phyloP scores from a whole-genome alignment of 2,329 filamentous ascomycete genomes.

The Trichoderma sp. region DNA sequence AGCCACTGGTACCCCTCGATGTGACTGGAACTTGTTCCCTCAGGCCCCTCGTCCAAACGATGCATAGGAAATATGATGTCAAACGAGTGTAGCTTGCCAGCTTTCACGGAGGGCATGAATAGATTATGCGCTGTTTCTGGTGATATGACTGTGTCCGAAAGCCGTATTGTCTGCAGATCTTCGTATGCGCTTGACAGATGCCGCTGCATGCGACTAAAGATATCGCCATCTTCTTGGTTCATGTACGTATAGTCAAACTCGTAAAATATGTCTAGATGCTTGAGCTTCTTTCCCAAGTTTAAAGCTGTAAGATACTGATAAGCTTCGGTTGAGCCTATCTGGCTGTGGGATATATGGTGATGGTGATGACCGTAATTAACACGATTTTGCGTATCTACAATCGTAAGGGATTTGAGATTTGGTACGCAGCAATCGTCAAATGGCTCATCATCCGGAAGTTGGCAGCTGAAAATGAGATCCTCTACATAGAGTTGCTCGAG shows the following conservation, averaged over 20 bases:
- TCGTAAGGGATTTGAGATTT: background rate
- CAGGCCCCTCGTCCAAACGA: slow-evolving; percentile 29
- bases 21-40: slow-evolving; percentile 34
- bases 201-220: background rate
- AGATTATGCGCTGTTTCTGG: slow-evolving; percentile 32
- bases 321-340: background rate
- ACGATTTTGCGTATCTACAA: background rate
- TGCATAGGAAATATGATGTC: slow-evolving; percentile 42
- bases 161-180: slow-evolving; percentile 35
- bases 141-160: slow-evolving; percentile 32
- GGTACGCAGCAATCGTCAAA: slow-evolving; percentile 6
- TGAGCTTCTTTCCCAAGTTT: slow-evolving; percentile 30
- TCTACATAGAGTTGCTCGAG: slow-evolving; percentile 14
- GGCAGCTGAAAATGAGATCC: background rate
- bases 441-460: background rate
- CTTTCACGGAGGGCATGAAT: slow-evolving; percentile 33
- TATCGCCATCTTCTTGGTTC: background rate
- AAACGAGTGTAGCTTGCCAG: slow-evolving; percentile 37
- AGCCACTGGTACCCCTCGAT: slow-evolving; percentile 41
- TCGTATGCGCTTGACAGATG: slow-evolving; percentile 26
- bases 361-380: background rate
- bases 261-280: slow-evolving; percentile 38
- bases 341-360: background rate
- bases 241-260: slow-evolving; percentile 11
- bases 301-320: background rate